Evolutionary conservation across 371 early-diverging fungal genomes (phyloP), one percentile per base, ranked within the genome.

Genomic region (Mortierella sp.): DNA sequence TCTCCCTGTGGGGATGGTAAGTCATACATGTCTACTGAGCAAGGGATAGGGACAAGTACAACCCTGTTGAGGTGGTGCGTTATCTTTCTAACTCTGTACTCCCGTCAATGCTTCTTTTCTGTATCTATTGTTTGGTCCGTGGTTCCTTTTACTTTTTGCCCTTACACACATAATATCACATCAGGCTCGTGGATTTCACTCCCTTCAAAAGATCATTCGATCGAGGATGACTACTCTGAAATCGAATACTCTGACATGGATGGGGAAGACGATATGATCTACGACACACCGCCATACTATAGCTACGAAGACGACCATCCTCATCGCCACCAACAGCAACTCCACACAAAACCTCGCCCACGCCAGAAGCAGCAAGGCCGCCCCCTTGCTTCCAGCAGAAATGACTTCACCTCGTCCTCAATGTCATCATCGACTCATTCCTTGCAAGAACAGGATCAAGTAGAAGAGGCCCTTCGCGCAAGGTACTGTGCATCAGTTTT

Each of bases 211-310:
- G 78, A 78, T 27, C 71, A 62, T 41, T 56, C 34, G 34, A 34
- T 78, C 24, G 70, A 70, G 41, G 78, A 78, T 16, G 78, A 78
- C 19, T 78, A 71, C 60, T 78, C 78, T 46, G 78, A 78, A 52
- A 59, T 78, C 34, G 78, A 78, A 39, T 78, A 78, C 58, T 78
- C 78, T 23, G 78, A 78, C 51, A 71, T 78, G 67, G 78, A 78
- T 34, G 78, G 78, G 2, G 78, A 78, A 46, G 78, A 78, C 23
- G 78, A 78, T 45, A 67, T 78, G 78, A 71, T 78, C 41, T 78
- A 70, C 52, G 78, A 78, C 50, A 61, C 76, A 31, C 76, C 76
- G 1, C 76, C 76, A 13, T 74, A 69, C 50, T 74, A 69, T 24
- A 62, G 59, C 47, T 69, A 64, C 46, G 76, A 65, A 21, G 76